Evolutionary conservation across 2,329 filamentous ascomycete genomes (phyloP).

Genomic region (Phyllosticta paracitricarpa): DNA sequence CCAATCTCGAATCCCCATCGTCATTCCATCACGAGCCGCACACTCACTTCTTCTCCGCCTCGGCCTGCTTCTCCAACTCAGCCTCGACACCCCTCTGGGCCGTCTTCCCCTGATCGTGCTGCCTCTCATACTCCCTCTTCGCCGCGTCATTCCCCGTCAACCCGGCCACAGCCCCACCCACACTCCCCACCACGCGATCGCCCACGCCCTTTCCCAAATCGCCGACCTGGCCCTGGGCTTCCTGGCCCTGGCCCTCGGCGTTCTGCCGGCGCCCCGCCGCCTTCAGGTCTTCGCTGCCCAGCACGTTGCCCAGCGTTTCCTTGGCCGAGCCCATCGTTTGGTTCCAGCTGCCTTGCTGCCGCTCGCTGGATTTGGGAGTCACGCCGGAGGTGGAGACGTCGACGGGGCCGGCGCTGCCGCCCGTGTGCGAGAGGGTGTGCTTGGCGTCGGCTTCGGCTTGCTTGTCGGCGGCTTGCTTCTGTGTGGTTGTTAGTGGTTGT

Average conservation of each 20-base stretch:
- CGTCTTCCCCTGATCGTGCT: conserved; percentile 77
- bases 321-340: conserved; percentile 83
- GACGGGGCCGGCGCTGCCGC: conserved; percentile 63
- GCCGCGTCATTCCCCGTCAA: conserved; percentile 60
- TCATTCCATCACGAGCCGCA: not conserved
- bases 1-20: not conserved
- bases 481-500: conserved; percentile 18
- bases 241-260: conserved; percentile 65
- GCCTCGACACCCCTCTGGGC: conserved; percentile 72
- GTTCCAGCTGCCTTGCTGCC: conserved; percentile 66
- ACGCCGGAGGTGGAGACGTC: conserved; percentile 62
- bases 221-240: conserved; percentile 70
- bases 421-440: conserved; percentile 64
- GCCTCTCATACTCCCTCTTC: conserved; percentile 53
- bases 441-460: conserved; percentile 57
- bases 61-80: conserved; percentile 65
- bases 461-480: conserved; percentile 53
- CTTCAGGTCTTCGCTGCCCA: conserved; percentile 70
- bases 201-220: conserved; percentile 58
- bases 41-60: conserved; percentile 16
- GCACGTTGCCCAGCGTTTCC: conserved; percentile 63
- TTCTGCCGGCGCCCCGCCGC: conserved; percentile 69
- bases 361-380: conserved; percentile 62
- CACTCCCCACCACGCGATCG: conserved; percentile 51
- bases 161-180: conserved; percentile 62